Percentiles rank a stretch among this genome's conserved stretches.
Evolutionary conservation across 2,329 filamentous ascomycete genomes (phyloP).

Genomic region (Lojkania enalia): DNA sequence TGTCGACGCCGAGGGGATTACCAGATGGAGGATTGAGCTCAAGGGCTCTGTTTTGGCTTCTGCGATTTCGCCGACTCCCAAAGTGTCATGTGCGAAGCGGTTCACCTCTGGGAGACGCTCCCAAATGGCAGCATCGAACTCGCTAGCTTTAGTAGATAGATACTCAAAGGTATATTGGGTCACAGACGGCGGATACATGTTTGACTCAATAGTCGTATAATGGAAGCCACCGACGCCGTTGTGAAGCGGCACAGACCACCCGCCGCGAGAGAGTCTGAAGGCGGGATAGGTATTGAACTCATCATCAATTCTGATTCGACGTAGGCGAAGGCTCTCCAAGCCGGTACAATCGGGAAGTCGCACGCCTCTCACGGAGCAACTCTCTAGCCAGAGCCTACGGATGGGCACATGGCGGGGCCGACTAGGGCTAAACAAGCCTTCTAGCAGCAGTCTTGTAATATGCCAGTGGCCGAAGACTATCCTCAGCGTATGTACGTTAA

Average conservation of each 20-base stretch:
- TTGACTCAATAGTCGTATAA: slow-evolving; percentile 29
- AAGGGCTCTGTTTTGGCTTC: neutral
- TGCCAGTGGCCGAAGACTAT: slow-evolving; percentile 51
- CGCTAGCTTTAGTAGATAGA: slow-evolving; percentile 20
- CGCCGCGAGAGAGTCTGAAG: slow-evolving; percentile 36
- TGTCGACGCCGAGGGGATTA: slow-evolving; percentile 25
- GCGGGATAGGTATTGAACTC: slow-evolving; percentile 16
- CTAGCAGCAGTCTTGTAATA: slow-evolving; percentile 45
- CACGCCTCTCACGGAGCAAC: slow-evolving; percentile 42
- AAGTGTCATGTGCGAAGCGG: no score
- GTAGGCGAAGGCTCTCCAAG: slow-evolving; percentile 48
- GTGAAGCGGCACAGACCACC: slow-evolving; percentile 28
- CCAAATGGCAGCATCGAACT: slow-evolving; percentile 34
- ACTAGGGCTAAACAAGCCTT: slow-evolving; percentile 44
- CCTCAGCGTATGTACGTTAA: slow-evolving; percentile 49
- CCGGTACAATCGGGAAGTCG: slow-evolving; percentile 20
- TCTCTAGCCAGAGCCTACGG: slow-evolving; percentile 52
- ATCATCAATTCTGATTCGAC: slow-evolving; percentile 43
- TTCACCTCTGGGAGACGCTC: slow-evolving; percentile 27
- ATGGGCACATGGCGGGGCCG: slow-evolving; percentile 35
- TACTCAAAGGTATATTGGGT: slow-evolving; percentile 15
- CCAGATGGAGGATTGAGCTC: slow-evolving; percentile 16
- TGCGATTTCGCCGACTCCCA: neutral
- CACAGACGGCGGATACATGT: neutral
- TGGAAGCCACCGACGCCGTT: slow-evolving; percentile 38